These are phyloP conservation scores for Aureobasidium namibiae DNA, from an alignment of 2,329 filamentous ascomycete species.

Conservation along the genomic window DNA sequence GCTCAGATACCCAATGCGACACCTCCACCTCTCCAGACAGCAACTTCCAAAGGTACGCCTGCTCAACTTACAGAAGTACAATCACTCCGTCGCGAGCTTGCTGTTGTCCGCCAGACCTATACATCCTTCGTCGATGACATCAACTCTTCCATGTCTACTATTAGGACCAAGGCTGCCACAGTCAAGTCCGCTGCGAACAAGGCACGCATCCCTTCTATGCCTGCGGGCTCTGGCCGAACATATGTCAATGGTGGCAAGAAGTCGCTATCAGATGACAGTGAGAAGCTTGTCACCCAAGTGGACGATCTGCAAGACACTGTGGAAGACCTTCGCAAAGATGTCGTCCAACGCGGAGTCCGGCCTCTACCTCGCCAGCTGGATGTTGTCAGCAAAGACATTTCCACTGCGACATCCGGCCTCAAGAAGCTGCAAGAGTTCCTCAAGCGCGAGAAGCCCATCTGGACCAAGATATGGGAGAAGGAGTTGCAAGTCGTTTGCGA, in stretches of 20 bases:
- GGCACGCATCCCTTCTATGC: slow-evolving; percentile 60
- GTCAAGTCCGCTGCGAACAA: slow-evolving; percentile 71
- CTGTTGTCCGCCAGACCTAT: slow-evolving; percentile 87
- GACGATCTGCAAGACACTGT: slow-evolving; percentile 97
- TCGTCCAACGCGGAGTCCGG: slow-evolving; percentile 84
- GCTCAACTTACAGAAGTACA: slow-evolving; percentile 71
- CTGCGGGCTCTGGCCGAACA: slow-evolving; percentile 70
- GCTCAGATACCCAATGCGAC: slow-evolving; percentile 17
- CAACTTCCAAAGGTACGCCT: slow-evolving; percentile 33
- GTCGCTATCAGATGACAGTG: slow-evolving; percentile 75
- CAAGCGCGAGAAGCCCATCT: slow-evolving; percentile 84
- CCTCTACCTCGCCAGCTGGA: slow-evolving; percentile 87
- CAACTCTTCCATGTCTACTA: slow-evolving; percentile 73
- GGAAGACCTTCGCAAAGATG: slow-evolving; percentile 94
- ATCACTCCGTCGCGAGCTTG: slow-evolving; percentile 75
- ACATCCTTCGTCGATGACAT: slow-evolving; percentile 85
- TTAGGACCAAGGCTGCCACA: slow-evolving; percentile 71
- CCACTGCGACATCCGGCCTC: slow-evolving; percentile 70
- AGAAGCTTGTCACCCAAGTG: slow-evolving; percentile 81
- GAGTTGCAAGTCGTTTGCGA: slow-evolving; percentile 93
- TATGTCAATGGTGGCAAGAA: slow-evolving; percentile 87
- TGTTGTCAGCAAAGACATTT: slow-evolving; percentile 79
- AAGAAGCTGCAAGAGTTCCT: slow-evolving; percentile 93
- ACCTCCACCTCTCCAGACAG: slow-evolving; percentile 20
- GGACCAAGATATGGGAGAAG: slow-evolving; percentile 99